Evolutionary conservation across 2,329 filamentous ascomycete species (phyloP).

Genomic region (Tolypocladium guangdongense): DNA sequence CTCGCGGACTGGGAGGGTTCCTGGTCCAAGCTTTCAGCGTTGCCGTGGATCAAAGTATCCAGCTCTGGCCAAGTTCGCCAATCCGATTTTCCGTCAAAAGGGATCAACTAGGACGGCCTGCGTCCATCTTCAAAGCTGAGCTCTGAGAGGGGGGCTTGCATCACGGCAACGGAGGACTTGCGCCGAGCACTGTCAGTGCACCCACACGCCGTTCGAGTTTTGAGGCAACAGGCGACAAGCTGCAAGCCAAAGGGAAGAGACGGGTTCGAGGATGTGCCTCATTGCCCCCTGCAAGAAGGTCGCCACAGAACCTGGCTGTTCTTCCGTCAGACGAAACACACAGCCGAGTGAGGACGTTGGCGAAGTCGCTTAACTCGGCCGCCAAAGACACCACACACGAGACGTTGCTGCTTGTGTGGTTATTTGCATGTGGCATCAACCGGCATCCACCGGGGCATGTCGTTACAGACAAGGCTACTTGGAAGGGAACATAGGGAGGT

Average conservation of each 20-base stretch:
- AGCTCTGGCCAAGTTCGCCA: constrained; percentile 52
- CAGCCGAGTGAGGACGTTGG: background rate
- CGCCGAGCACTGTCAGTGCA: background rate
- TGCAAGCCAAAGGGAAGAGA: background rate
- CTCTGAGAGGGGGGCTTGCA: background rate
- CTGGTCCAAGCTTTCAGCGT: constrained; percentile 67
- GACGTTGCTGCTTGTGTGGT: background rate
- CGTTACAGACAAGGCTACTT: background rate
- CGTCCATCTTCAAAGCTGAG: background rate
- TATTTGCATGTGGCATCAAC: background rate
- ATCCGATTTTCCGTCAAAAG: constrained; percentile 66
- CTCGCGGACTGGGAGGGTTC: constrained; percentile 70
- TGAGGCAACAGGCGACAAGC: background rate
- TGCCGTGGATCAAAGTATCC: constrained; percentile 68
- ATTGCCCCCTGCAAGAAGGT: background rate
- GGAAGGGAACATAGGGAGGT: background rate
- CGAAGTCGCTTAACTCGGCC: background rate
- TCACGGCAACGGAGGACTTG: no score
- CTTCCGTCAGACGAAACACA: no score
- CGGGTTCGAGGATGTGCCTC: background rate
- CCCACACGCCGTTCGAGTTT: background rate
- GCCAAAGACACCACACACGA: background rate
- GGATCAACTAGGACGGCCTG: constrained; percentile 11
- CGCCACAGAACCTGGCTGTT: no score
- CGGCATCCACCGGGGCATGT: no score